A percentile compares a stretch with the other conserved stretches of the same genome.
Conservation (phyloP, 768 basidiomycete species). For the Hygrophorus russula region DNA sequence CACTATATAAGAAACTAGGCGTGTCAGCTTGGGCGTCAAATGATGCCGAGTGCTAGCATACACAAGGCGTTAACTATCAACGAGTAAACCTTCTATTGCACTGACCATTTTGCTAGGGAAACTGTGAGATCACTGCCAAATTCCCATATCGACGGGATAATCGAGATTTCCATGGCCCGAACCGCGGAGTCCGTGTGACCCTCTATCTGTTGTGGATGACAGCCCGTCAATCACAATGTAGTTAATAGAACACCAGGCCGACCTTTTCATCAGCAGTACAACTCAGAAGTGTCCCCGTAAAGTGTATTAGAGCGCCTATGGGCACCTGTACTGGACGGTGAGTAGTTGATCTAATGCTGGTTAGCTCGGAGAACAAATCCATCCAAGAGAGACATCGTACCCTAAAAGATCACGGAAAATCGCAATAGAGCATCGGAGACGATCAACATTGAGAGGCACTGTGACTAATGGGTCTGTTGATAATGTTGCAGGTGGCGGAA, state of each 20-base stretch:
- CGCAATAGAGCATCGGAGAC: constrained; percentile 40
- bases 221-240: not conserved
- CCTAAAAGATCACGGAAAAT: constrained; percentile 45
- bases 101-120: constrained; percentile 39
- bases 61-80: not conserved
- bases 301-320: constrained; percentile 46
- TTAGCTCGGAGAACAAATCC: constrained; percentile 4
- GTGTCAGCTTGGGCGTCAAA: constrained; percentile 44
- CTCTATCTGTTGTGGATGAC: constrained; percentile 25
- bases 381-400: constrained; percentile 20
- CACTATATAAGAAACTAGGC: constrained; percentile 38
- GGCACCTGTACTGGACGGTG: constrained; percentile 61
- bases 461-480: constrained; percentile 31
- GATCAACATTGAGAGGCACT: constrained; percentile 49
- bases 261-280: constrained; percentile 39
- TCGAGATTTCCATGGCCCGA: constrained; percentile 42
- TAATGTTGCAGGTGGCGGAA: not conserved
- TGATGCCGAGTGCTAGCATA: constrained; percentile 37
- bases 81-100: not conserved
- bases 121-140: constrained; percentile 41
- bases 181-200: constrained; percentile 37
- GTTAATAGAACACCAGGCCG: constrained; percentile 1
- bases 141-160: constrained; percentile 40
- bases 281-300: constrained; percentile 39
- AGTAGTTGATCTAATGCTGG: constrained; percentile 31